Evolutionary conservation across 2,329 filamentous ascomycete genomes (phyloP).

Genomic region (Trichoderma afroharzianum): DNA sequence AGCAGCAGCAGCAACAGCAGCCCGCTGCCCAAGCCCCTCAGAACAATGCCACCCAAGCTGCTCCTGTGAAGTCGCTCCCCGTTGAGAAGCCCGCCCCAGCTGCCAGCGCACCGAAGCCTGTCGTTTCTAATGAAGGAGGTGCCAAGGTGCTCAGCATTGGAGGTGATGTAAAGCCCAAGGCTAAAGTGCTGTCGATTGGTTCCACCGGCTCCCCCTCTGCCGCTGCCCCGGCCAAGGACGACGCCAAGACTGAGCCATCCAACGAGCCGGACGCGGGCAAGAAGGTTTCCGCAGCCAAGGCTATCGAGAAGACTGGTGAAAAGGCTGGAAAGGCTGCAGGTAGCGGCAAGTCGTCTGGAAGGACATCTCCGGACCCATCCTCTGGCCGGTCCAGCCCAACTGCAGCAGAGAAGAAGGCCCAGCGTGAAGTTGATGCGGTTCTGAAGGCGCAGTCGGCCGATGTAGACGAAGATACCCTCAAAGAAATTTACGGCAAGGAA

Average conservation of each 20-base stretch:
- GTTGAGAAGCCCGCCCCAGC: slow-evolving; percentile 40
- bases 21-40: slow-evolving; percentile 12
- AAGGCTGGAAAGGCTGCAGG: slow-evolving; percentile 39
- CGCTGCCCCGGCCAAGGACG: slow-evolving; percentile 36
- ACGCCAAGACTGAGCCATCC: slow-evolving; percentile 47
- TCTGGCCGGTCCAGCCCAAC: slow-evolving; percentile 83
- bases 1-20: slow-evolving; percentile 26
- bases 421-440: slow-evolving; percentile 76
- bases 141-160: slow-evolving; percentile 70
- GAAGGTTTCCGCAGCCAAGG: slow-evolving; percentile 83
- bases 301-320: slow-evolving; percentile 86
- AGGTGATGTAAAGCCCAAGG: slow-evolving; percentile 50
- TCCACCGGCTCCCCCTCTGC: slow-evolving; percentile 25
- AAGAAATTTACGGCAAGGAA: slow-evolving; percentile 95
- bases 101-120: slow-evolving; percentile 45
- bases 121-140: slow-evolving; percentile 52
- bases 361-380: slow-evolving; percentile 74
- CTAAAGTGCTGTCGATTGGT: slow-evolving; percentile 46
- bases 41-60: slow-evolving; percentile 41
- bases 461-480: slow-evolving; percentile 69
- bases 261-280: slow-evolving; percentile 65
- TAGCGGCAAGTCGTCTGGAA: slow-evolving; percentile 55
- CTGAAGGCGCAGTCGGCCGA: slow-evolving; percentile 76
- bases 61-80: slow-evolving; percentile 35
- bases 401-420: slow-evolving; percentile 46